Evolutionary conservation across 768 basidiomycete genomes (phyloP), one percentile per base, ranked within the genome.

Genomic region (Inosperma sp.): DNA sequence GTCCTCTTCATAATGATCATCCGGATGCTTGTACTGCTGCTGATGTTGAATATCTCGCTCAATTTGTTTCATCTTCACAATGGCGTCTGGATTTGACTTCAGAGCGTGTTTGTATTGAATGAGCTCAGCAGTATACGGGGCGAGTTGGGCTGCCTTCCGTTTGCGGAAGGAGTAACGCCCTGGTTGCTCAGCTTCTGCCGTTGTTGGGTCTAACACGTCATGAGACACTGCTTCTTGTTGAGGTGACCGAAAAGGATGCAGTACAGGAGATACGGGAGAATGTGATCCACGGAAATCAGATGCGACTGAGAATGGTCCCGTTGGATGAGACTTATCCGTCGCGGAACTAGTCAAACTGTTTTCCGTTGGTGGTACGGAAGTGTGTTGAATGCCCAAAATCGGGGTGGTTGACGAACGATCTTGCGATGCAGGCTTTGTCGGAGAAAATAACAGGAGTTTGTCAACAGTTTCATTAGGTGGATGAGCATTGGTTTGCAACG

Each of bases 41-140:
- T 57, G 61, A 3, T 56, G 54, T 34, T 60, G 62, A 5, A 57
- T 58, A 50, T 55, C 67, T 21, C 62, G 66, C 30, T 59, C 62
- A 48, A 54, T 51, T 48, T 72, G 73, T 40, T 60, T 65, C 21
- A 73, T 49, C 49, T 77, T 81, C 37, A 89, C 73, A 35, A 88
- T 79, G 1, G 87, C 87, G 17, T 88, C 88, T 3, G 85, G 86
- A 53, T 74, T 77, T 1, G 61, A 56, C 25, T 70, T 71, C 55
- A 88, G 64, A 44, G 75, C 72, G 12, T 65, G 63, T 49, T 78
- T 74, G 61, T 88, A 88, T 30, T 65, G 33, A 9, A 68, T 34
- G 45, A 76, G 68, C 51, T 88, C 86, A 27, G 74, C 73, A 9
- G 70, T 72, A 57, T 83, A 89, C 1, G 87, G 87, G 10, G 78